Base-by-base conservation (phyloP, 257 asterid genomes). In the Rubia yunnanensis region DNA sequence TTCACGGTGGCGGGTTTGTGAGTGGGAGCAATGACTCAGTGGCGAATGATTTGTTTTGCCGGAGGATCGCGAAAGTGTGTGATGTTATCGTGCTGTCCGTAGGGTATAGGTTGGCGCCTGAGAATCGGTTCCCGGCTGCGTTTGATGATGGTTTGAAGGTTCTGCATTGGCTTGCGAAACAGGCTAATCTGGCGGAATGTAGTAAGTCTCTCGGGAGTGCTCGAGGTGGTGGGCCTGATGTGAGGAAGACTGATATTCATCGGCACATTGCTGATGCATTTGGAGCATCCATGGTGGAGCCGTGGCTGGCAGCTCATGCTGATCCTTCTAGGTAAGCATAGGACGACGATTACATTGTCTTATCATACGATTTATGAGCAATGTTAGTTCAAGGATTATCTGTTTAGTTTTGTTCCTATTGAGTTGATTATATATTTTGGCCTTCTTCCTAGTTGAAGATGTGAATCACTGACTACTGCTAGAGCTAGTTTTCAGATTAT, bases 291-390 rank as follows among this genome's bases (percentile, higher is more conserved):
- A 71, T 88, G 96, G 89, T 84, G 39, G 98, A 91, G 82, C 98
- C 98, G 5, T 91, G 98, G 98, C 72, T 91, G 88, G 95, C 96
- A 82, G 91, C 98, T 57, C 98, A 91, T 72, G 98, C 89, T 23
- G 98, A 91, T 86, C 98, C 96, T 22, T 88, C 94, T 50, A 88
- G 98, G 98, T 91, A 68, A 58, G 80, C 69, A 70, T 49, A 5
- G 18, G 20, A 55, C 27, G 5, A 5, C 68, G 58, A 46, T 66
- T 53, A 44, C 14, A 20, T 67, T 14, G 31, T 65, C 28, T 34
- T 18, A 5, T 15, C 1, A 5, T 2, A n/a, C 3, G 0, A 6
- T 9, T 13, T 23, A 22, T n/a, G 0, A 18, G 34, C 4, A 35
- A 7, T 31, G 62, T 3, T 27, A 14, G 1, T 27, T 56, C 18